phyloP scores from a whole-genome alignment of 2,329 filamentous ascomycete species.

The Paraphaeosphaeria sporulosa region DNA sequence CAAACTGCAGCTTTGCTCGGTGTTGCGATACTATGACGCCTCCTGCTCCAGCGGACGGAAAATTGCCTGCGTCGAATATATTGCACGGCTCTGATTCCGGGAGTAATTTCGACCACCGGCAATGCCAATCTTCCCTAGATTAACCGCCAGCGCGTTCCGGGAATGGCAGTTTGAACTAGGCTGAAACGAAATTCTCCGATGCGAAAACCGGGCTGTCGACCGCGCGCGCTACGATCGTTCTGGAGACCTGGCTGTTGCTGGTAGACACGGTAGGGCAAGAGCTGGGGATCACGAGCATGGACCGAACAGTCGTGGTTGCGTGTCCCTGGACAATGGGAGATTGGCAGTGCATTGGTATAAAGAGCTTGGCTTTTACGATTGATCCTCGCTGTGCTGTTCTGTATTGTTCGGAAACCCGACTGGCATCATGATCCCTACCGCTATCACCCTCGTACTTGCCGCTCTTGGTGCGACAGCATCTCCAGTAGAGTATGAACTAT shows the following conservation, averaged over 20 bases:
- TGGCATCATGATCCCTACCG: conserved; percentile 18
- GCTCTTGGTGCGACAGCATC: conserved; percentile 22
- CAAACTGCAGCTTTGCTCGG: background rate
- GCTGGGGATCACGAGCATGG: conserved; percentile 2
- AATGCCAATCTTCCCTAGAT: background rate
- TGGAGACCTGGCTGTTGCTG: background rate
- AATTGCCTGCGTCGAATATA: background rate
- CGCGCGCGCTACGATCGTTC: background rate
- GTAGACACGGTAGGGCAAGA: background rate
- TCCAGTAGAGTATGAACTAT: conserved; percentile 21
- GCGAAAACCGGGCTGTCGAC: conserved; percentile 1
- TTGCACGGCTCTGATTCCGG: conserved; percentile 3
- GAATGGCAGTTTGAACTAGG: background rate
- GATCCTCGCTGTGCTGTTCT: too few species aligned
- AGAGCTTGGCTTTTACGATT: background rate
- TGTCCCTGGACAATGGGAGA: background rate
- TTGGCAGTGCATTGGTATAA: background rate
- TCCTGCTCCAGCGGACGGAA: background rate
- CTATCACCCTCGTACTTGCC: conserved; percentile 25
- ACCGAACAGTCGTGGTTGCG: background rate
- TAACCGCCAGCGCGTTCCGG: background rate
- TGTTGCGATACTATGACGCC: background rate
- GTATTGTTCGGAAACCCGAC: background rate
- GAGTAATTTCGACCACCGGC: conserved; percentile 4
- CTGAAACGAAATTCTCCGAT: background rate